Base-by-base conservation (phyloP, 331 rosid species). In the Telfairia occidentalis region DNA sequence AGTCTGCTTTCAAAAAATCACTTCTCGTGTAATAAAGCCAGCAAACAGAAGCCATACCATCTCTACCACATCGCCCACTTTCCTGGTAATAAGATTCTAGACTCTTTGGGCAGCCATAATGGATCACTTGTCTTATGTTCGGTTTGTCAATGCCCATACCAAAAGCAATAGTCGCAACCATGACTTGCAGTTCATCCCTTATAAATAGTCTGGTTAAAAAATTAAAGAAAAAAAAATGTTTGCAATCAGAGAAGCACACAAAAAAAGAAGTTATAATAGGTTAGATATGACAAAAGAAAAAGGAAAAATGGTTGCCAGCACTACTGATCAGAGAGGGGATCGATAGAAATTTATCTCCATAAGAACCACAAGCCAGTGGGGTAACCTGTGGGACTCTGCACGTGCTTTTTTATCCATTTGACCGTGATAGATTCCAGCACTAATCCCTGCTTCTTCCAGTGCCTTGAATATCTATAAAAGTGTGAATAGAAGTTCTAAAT, bases 101-200 rank as follows among this genome's bases (percentile, higher is more conserved):
- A 84, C 89, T 90, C 85, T 92, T 92, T 15, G 97, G 98, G 84
- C 98, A 92, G 61, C 98, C 98, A 80, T 87, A 90, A 79, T 92
- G 98, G 76, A 92, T 92, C 80, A 92, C 98, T 81, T 87, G 87
- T 80, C 98, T 86, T 82, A 92, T 82, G 77, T 90, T 87, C 59
- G 98, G 98, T 85, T 92, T 92, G 83, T 92, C 98, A 77, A 92
- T 92, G 61, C 98, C 98, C 97, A 92, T 92, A 54, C 98, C 98
- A 87, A 92, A 92, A 78, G 98, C 97, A 74, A 92, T 67, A 60
- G 98, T 92, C 23, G 98, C 98, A 79, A 92, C 97, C 98, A 92
- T 92, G 75, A 92, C 80, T 77, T 86, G 87, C 50, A 87, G 69
- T 84, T 90, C 97, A 72, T 92, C 98, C 78, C 89, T 86, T 45